Base-by-base conservation (phyloP, 768 basidiomycete species). In the Termitomyces bulborhizus region DNA sequence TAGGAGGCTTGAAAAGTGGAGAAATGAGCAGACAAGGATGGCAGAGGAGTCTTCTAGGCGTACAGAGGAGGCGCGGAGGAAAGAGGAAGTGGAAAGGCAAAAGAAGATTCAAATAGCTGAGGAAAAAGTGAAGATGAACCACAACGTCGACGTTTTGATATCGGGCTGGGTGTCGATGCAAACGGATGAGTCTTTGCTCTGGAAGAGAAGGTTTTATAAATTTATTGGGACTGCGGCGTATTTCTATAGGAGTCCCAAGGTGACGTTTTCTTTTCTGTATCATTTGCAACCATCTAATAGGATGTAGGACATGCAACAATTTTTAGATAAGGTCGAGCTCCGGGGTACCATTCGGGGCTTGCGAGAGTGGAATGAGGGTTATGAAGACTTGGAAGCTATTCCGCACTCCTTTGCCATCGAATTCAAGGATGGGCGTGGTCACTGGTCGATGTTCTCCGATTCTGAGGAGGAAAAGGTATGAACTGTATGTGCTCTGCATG, bases 141-240 rank as follows among this genome's bases (percentile, higher is more conserved):
- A 71, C 15, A 69, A 67, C 53, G 69, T 71, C 15, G 70, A 71
- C 36, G 59, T 66, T 3, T 58, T 77, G 15, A 60, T 75, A 51
- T 71, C 73, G 11, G 86, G 85, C 0, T 85, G 84, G 82, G 76
- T 84, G 3, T 84, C 83, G 1, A 70, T 86, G 49, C 84, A 85
- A 63, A 76, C 77, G 3, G 70, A 71, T 29, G 79, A 81, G 13
- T 73, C 72, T 3, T 66, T 83, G 52, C 69, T 75, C 0, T 88
- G 86, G 86, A 82, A 81, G 61, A 73, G 86, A 55, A 72, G 84
- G n/a, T 86, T 78, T 61, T 85, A 77, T 67, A 79, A 76, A 65
- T 77, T 86, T 46, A 68, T 76, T 51, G 76, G 73, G 15, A 73
- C 71, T 24, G 69, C 69, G 6, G 58, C 81, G 32, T 72, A 74